Evolutionary conservation across 345 rosid species (phyloP).

Genomic region (Balakata baccata): DNA sequence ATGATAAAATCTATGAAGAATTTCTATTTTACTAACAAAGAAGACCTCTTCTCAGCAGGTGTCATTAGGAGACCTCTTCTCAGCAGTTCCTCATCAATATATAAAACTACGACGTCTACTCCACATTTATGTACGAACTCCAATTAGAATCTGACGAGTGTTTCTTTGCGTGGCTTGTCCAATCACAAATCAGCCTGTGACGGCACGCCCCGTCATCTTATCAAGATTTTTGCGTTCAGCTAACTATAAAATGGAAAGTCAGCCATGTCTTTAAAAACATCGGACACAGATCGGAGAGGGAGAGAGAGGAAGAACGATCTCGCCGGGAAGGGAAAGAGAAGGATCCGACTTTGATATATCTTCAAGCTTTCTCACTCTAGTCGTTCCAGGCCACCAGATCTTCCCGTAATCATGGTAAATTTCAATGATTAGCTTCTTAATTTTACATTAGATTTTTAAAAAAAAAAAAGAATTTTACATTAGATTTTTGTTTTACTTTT

Average conservation of each 20-base stretch:
- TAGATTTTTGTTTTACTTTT: not conserved
- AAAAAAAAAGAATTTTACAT: not conserved
- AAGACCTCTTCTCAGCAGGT: not conserved
- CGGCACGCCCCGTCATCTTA: conserved; percentile 14
- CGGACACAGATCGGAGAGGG: not conserved
- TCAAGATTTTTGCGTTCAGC: not conserved
- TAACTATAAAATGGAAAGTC: not conserved
- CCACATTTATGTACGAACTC: not conserved
- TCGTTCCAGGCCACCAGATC: conserved; percentile 25
- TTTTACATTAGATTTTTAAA: not conserved
- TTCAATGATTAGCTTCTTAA: not conserved
- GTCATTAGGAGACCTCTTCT: not conserved
- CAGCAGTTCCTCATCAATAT: not conserved
- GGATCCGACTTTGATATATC: conserved; percentile 2
- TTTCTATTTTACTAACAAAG: not conserved
- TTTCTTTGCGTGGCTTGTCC: not conserved
- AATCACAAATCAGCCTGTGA: conserved; percentile 26
- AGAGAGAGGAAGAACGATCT: not conserved
- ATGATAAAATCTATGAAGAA: not conserved
- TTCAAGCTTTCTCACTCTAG: conserved; percentile 11
- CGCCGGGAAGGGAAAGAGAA: conserved; percentile 18
- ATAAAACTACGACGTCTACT: not conserved
- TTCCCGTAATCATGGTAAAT: conserved; percentile 38
- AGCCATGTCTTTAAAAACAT: not conserved
- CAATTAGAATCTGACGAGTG: not conserved